Evolutionary conservation across 345 rosid species (phyloP).

Genomic region (Brassica rapa): DNA sequence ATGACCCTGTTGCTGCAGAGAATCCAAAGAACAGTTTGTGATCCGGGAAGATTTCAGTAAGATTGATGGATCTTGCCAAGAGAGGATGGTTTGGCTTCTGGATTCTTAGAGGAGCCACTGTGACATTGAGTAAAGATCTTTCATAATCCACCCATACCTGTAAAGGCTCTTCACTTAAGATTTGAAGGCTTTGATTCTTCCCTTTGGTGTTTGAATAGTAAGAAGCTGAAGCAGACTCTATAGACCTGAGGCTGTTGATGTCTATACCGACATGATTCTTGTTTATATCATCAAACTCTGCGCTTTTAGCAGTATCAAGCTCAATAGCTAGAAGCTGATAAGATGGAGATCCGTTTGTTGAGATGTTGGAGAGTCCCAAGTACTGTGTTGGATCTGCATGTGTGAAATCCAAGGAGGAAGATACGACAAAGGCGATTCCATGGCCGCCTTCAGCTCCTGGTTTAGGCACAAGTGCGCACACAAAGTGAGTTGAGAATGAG

Average conservation of each 20-base stretch:
- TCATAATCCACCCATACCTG: conserved; percentile 67
- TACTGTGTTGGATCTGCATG: conserved; percentile 31
- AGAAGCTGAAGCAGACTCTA: conserved; percentile 40
- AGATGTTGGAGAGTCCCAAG: conserved; percentile 52
- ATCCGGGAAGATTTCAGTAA: conserved; percentile 45
- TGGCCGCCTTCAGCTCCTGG: conserved; percentile 46
- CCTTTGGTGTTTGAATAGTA: conserved; percentile 41
- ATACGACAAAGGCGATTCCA: conserved; percentile 48
- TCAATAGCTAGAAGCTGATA: conserved; percentile 57
- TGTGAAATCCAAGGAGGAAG: conserved; percentile 35
- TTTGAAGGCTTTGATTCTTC: conserved; percentile 37
- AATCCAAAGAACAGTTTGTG: conserved; percentile 49
- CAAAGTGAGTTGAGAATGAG: conserved; percentile 47
- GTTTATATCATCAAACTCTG: conserved; percentile 50
- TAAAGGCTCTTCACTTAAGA: conserved; percentile 46
- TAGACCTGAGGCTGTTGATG: conserved; percentile 47
- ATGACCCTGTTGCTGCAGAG: conserved; percentile 54
- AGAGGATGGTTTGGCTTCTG: conserved; percentile 52
- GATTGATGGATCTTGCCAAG: conserved; percentile 45
- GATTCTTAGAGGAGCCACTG: conserved; percentile 44
- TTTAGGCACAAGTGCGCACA: conserved; percentile 45
- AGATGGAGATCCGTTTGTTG: conserved; percentile 39
- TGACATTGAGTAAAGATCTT: conserved; percentile 45
- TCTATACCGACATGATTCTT: conserved; percentile 66
- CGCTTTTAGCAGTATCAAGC: conserved; percentile 51